phyloP scores from a whole-genome alignment of 1,284 basidiomycete genomes.

The Mycena citricolor region DNA sequence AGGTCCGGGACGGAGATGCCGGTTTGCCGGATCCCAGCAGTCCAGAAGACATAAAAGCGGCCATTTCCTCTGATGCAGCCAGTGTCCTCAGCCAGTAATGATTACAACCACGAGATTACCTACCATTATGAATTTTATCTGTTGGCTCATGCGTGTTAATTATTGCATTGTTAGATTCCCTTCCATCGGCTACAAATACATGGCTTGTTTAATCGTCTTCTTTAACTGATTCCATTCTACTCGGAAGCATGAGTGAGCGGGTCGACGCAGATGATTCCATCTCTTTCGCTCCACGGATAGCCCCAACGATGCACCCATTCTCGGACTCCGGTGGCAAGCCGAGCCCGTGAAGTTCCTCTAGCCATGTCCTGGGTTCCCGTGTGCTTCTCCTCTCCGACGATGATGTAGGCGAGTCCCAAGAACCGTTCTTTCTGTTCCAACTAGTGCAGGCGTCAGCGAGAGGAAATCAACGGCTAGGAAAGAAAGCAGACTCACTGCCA shows the following conservation, averaged over 20 bases:
- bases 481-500: conserved; percentile 59
- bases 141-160: too few species aligned
- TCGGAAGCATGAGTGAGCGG: conserved; percentile 67
- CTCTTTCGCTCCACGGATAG: conserved; percentile 93
- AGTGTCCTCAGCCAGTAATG: too few species aligned
- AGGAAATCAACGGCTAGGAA: conserved; percentile 7
- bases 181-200: too few species aligned
- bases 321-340: conserved; percentile 81
- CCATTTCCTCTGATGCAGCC: too few species aligned
- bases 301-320: conserved; percentile 92
- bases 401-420: conserved; percentile 81
- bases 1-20: conserved; percentile 25
- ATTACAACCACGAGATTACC: too few species aligned
- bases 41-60: too few species aligned
- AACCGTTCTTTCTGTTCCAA: conserved; percentile 80
- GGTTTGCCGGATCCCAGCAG: conserved; percentile 14
- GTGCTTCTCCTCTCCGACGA: conserved; percentile 96
- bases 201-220: neutral
- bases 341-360: conserved; percentile 78
- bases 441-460: conserved; percentile 36
- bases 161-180: too few species aligned
- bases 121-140: too few species aligned
- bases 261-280: conserved; percentile 89
- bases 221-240: conserved; percentile 28
- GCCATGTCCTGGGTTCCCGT: conserved; percentile 83